Evolutionary conservation across 2,329 filamentous ascomycete species (phyloP).

Genomic region (Aspergillus intermedius): DNA sequence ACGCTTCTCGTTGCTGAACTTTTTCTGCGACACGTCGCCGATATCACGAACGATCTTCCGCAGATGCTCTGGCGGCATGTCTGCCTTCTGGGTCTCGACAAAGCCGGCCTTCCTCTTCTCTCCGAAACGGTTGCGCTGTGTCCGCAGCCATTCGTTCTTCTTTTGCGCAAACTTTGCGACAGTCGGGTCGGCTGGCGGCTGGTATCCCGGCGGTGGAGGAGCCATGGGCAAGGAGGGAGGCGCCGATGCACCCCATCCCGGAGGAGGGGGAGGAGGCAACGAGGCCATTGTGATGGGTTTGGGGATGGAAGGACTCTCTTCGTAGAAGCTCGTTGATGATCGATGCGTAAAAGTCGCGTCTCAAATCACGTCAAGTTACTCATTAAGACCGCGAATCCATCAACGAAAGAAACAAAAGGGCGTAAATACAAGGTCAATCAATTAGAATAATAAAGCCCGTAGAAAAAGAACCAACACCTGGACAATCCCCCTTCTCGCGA

Average conservation of each 20-base stretch:
- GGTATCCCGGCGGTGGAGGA: slow-evolving; percentile 80
- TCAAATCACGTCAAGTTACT: background rate
- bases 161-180: slow-evolving; percentile 95
- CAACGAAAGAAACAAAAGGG: slow-evolving; percentile 1
- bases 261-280: slow-evolving; percentile 61
- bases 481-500: slow-evolving; percentile 23
- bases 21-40: slow-evolving; percentile 98
- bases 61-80: slow-evolving; percentile 97
- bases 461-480: slow-evolving; percentile 15
- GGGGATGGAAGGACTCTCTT: slow-evolving; percentile 15
- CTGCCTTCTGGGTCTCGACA: slow-evolving; percentile 95
- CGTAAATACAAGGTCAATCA: background rate
- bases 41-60: slow-evolving; percentile 98
- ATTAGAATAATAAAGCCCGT: slow-evolving; percentile 9
- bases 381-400: slow-evolving; percentile 2
- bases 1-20: slow-evolving; percentile 96
- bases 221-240: slow-evolving; percentile 50
- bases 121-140: slow-evolving; percentile 84
- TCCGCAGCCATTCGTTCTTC: slow-evolving; percentile 96
- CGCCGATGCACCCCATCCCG: slow-evolving; percentile 54
- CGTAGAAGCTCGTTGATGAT: slow-evolving; percentile 24
- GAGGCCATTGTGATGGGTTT: slow-evolving; percentile 47
- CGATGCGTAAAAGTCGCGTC: background rate
- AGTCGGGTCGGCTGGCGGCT: slow-evolving; percentile 72
- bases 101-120: slow-evolving; percentile 97